Conservation (phyloP, 1,284 basidiomycete genomes). For the Peniophora sp. region DNA sequence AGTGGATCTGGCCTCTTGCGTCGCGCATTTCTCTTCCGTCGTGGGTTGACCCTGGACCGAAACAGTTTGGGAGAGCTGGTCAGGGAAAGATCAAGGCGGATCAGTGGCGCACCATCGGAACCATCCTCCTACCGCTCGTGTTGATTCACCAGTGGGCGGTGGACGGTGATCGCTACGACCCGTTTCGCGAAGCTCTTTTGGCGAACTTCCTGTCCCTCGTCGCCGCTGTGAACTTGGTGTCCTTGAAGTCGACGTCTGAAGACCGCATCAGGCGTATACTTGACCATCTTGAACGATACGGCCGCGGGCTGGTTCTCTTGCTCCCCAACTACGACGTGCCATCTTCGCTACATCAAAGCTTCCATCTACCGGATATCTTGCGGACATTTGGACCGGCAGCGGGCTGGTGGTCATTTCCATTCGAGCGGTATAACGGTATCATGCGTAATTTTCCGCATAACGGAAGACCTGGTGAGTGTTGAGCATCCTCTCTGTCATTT, state of each 20-base stretch:
- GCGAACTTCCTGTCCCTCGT: slow-evolving; percentile 6
- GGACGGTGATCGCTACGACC: not conserved
- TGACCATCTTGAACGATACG: too few relatives aligned
- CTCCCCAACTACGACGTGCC: not conserved
- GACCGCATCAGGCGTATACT: not conserved
- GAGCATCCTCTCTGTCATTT: too few relatives aligned
- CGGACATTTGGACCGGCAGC: slow-evolving; percentile 23
- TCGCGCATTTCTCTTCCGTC: slow-evolving; percentile 5
- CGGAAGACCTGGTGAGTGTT: slow-evolving; percentile 18
- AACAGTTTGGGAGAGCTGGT: slow-evolving; percentile 2
- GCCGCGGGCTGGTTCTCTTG: not conserved
- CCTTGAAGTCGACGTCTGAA: not conserved
- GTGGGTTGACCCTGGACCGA: slow-evolving; percentile 7
- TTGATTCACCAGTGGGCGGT: slow-evolving; percentile 7
- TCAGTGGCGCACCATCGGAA: slow-evolving; percentile 8
- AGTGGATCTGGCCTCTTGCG: slow-evolving; percentile 2
- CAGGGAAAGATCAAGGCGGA: slow-evolving; percentile 11
- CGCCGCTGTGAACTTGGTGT: slow-evolving; percentile 1
- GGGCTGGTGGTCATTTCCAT: slow-evolving; percentile 24
- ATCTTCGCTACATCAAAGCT: not conserved
- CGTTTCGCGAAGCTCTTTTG: not conserved
- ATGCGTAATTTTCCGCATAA: slow-evolving; percentile 26
- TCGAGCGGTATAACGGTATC: slow-evolving; percentile 24
- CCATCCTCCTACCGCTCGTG: slow-evolving; percentile 8
- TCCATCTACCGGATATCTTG: not conserved